These are phyloP conservation scores for Neonectria magnoliae DNA, from an alignment of 2,329 filamentous ascomycete genomes.

Conservation along the genomic window DNA sequence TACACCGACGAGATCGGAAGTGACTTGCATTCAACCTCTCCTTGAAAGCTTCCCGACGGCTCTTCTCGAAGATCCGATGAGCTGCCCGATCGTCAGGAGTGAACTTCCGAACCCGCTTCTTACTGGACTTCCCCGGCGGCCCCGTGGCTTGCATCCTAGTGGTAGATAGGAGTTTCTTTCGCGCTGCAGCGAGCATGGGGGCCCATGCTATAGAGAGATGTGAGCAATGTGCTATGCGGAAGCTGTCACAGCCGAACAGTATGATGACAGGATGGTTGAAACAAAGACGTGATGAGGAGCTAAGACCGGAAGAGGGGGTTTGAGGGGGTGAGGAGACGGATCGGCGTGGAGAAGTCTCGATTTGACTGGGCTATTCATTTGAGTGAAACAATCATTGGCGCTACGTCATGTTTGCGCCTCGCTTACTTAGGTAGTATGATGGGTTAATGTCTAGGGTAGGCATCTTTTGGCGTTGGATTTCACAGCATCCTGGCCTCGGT, in stretches of 20 bases:
- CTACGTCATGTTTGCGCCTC: neutral
- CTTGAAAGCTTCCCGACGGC: slow-evolving; percentile 54
- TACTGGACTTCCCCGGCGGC: slow-evolving; percentile 27
- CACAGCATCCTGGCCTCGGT: too few species aligned
- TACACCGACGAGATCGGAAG: neutral
- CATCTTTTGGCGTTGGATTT: too few species aligned
- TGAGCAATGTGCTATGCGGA: neutral
- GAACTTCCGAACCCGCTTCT: slow-evolving; percentile 52
- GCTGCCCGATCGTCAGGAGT: slow-evolving; percentile 53
- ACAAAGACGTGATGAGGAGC: neutral
- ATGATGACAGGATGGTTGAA: neutral
- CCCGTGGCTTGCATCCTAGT: slow-evolving; percentile 1
- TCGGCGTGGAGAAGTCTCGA: neutral
- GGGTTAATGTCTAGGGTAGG: too few species aligned
- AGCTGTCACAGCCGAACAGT: neutral
- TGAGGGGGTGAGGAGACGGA: neutral
- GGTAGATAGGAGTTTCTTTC: neutral
- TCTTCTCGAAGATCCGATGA: slow-evolving; percentile 53
- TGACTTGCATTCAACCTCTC: slow-evolving; percentile 48
- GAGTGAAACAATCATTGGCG: too few species aligned
- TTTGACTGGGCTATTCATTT: neutral
- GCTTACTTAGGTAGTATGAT: too few species aligned
- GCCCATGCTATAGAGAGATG: neutral
- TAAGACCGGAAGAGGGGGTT: neutral
- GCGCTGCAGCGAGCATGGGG: neutral